A percentile compares a stretch with the other conserved stretches of the same genome.
Evolutionary conservation across 2,329 filamentous ascomycete genomes (phyloP).

Genomic region (Pyrenophora seminiperda): DNA sequence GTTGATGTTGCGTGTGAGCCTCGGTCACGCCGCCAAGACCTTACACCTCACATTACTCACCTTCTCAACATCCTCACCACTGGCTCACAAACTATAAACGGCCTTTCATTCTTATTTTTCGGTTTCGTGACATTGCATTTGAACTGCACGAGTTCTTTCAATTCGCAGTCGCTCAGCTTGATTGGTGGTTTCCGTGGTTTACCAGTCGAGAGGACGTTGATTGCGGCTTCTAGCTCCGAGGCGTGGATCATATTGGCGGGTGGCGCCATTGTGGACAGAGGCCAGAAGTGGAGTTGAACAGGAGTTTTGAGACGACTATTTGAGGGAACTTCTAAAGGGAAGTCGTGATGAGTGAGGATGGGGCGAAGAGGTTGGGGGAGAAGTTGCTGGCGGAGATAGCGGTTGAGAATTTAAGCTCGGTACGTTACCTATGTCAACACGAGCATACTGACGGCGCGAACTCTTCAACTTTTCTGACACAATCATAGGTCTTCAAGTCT

Average conservation of each 20-base stretch:
- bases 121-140: constrained; percentile 60
- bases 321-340: neutral
- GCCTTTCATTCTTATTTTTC: constrained; percentile 43
- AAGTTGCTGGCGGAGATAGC: constrained; percentile 54
- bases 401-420: constrained; percentile 38
- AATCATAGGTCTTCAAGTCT: constrained; percentile 48
- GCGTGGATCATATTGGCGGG: constrained; percentile 60
- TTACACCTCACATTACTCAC: constrained; percentile 50
- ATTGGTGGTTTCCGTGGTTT: constrained; percentile 60
- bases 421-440: constrained; percentile 13
- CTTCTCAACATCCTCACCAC: constrained; percentile 63
- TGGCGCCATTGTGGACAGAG: constrained; percentile 58
- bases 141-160: constrained; percentile 67
- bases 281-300: constrained; percentile 3
- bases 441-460: neutral
- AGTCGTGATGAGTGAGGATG: constrained; percentile 27
- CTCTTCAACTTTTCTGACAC: constrained; percentile 1
- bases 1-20: neutral
- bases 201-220: constrained; percentile 59
- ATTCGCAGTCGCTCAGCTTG: constrained; percentile 59
- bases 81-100: constrained; percentile 59
- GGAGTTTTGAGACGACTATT: neutral
- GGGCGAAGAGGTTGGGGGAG: constrained; percentile 57
- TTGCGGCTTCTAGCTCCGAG: constrained; percentile 55
- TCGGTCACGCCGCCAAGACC: constrained; percentile 7